Percentiles rank a stretch among this genome's conserved stretches.
Evolutionary conservation across 176 grass and related monocot genomes (phyloP).

Genomic region (Phoenix roebelenii): DNA sequence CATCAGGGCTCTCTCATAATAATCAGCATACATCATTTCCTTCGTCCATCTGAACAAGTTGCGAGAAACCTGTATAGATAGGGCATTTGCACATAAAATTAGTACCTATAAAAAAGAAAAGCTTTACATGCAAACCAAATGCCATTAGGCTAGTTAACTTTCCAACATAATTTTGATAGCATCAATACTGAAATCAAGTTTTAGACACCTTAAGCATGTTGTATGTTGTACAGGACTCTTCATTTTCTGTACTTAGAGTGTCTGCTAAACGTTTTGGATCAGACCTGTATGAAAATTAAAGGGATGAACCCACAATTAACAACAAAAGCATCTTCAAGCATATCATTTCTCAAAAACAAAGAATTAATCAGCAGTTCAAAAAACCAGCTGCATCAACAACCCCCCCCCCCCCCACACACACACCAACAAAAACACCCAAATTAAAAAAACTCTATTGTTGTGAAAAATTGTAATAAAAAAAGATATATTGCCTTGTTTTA

Average conservation of each 20-base stretch:
- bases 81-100: too few species aligned
- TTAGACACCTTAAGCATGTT: slow-evolving; percentile 90
- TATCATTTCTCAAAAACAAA: not conserved
- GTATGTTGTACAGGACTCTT: slow-evolving; percentile 92
- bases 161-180: not conserved
- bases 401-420: too few species aligned
- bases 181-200: slow-evolving; percentile 2
- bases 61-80: slow-evolving; percentile 50
- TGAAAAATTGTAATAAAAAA: too few species aligned
- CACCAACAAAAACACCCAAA: too few species aligned
- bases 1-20: slow-evolving; percentile 79
- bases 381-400: too few species aligned
- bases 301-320: too few species aligned
- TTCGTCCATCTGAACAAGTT: slow-evolving; percentile 97
- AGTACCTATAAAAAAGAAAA: too few species aligned
- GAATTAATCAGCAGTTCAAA: not conserved
- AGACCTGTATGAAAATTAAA: slow-evolving; percentile 27
- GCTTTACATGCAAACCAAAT: too few species aligned
- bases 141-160: too few species aligned
- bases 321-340: too few species aligned
- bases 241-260: slow-evolving; percentile 55
- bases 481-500: too few species aligned
- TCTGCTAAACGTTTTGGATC: slow-evolving; percentile 67
- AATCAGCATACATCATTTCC: slow-evolving; percentile 58
- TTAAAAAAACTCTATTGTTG: too few species aligned